Base-by-base conservation (phyloP, 2,329 filamentous ascomycete genomes). In the Apiospora rasikravindrae region DNA sequence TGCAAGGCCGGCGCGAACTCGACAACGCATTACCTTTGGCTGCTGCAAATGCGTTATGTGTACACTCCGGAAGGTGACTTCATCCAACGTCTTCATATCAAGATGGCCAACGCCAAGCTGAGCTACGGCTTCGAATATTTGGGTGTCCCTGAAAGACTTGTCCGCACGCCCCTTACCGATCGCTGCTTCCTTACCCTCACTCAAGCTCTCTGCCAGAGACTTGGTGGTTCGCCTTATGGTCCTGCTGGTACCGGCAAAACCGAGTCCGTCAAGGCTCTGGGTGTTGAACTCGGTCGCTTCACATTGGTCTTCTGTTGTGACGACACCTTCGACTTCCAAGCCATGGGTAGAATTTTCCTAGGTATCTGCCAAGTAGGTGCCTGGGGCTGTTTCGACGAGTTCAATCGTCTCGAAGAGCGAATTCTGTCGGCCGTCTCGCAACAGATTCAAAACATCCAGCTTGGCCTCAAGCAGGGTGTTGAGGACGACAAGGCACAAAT, bases 331-430 rank as follows among this genome's bases (percentile, higher is more conserved):
- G 96, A 99, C 82, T 99, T 98, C 87, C 96, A 99, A 80, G 96
- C 96, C 69, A 99, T 99, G 96, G 97, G 97, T 19, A 94, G 96
- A 77, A 99, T 99, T 78, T 99, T 99, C 89, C 88, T 99, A 47
- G 96, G 96, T 88, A 97, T 99, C 74, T 99, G 97, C 82, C 96
- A 99, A 82, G 96, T 99, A 67, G 96, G 96, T 81, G 96, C 96
- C 5, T 99, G 96, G 96, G 97, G 97, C 78, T 99, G 96, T 86
- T 99, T 99, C 83, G 96, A 99, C 80, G 96, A 99, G 86, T 99
- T 99, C 88, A 99, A 99, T 84, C 94, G 96, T 88, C 88, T 99
- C 26, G 96, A 99, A 80, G 96, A 99, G 85, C 92, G 96, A 75
- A 99, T 99, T 73, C 84, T 99, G 73, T 99, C 97, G 64, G 96